phyloP scores from a whole-genome alignment of 1,284 basidiomycete genomes.

The Ganoderma leucocontextum region DNA sequence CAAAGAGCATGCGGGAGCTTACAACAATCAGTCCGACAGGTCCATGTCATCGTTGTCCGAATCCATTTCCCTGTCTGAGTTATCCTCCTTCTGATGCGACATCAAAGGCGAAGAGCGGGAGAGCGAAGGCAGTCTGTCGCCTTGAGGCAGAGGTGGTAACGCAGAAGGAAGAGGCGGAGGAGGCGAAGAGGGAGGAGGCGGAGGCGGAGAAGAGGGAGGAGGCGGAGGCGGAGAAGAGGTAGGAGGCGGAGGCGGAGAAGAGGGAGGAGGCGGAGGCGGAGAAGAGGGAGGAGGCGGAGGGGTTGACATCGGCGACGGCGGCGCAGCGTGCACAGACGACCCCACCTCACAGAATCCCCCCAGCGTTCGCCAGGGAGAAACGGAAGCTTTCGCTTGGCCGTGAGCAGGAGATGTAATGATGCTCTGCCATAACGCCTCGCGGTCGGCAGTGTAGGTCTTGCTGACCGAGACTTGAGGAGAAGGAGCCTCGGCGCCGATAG shows the following conservation, averaged over 20 bases:
- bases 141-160: conserved; percentile 26
- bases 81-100: not conserved
- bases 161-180: conserved; percentile 30
- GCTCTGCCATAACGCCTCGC: conserved; percentile 49
- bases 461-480: conserved; percentile 31
- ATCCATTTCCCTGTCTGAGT: conserved; percentile 10
- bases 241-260: conserved; percentile 28
- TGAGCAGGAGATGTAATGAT: conserved; percentile 35
- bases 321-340: conserved; percentile 5
- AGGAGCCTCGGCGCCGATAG: conserved; percentile 12
- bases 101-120: conserved; percentile 10
- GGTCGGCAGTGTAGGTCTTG: conserved; percentile 49
- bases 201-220: conserved; percentile 33
- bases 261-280: conserved; percentile 26
- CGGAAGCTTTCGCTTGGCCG: conserved; percentile 30
- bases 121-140: not conserved
- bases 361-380: conserved; percentile 40
- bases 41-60: conserved; percentile 43
- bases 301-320: not conserved
- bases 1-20: not conserved
- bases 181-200: conserved; percentile 23
- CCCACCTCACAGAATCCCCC: conserved; percentile 36
- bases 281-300: conserved; percentile 32
- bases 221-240: no score
- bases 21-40: conserved; percentile 38